These are phyloP conservation scores for Paraphoma chrysanthemicola DNA, from an alignment of 2,329 filamentous ascomycete genomes.

Conservation along the genomic window DNA sequence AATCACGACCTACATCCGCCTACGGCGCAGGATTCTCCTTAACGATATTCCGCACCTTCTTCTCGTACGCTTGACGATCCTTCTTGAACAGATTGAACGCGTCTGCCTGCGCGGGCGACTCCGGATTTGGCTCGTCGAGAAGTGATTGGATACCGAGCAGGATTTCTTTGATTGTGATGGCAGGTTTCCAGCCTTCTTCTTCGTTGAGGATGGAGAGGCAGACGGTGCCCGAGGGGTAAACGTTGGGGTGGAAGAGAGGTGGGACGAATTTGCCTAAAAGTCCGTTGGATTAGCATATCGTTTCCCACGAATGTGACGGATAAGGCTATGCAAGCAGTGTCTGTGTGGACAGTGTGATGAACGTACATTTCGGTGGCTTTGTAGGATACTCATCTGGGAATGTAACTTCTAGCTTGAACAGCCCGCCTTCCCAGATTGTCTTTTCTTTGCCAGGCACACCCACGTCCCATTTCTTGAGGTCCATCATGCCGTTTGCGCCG, in stretches of 20 bases:
- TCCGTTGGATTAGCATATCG: conserved; percentile 1
- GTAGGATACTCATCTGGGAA: conserved; percentile 99
- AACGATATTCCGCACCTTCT: conserved; percentile 84
- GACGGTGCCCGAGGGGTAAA: conserved; percentile 97
- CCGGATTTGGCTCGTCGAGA: conserved; percentile 94
- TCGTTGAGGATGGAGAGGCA: conserved; percentile 98
- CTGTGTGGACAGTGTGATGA: background rate
- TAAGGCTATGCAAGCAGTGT: background rate
- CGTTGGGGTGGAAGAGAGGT: conserved; percentile 96
- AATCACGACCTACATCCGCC: background rate
- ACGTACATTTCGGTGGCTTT: conserved; percentile 96
- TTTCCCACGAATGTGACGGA: background rate
- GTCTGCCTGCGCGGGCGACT: conserved; percentile 94
- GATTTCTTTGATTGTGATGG: conserved; percentile 98
- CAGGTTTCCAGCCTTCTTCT: conserved; percentile 97
- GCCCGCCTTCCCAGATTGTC: conserved; percentile 96
- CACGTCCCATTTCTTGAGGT: conserved; percentile 96
- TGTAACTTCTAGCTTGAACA: conserved; percentile 91
- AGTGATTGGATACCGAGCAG: conserved; percentile 94
- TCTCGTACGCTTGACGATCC: conserved; percentile 85
- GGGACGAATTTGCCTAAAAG: conserved; percentile 90
- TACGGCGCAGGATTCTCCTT: conserved; percentile 84
- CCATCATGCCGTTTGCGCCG: conserved; percentile 79
- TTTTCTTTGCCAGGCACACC: conserved; percentile 95
- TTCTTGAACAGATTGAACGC: conserved; percentile 97